Evolutionary conservation across 495 filamentous ascomycete genomes (phyloP), one percentile per base, ranked within the genome.

Genomic region (Annulohypoxylon nitens): DNA sequence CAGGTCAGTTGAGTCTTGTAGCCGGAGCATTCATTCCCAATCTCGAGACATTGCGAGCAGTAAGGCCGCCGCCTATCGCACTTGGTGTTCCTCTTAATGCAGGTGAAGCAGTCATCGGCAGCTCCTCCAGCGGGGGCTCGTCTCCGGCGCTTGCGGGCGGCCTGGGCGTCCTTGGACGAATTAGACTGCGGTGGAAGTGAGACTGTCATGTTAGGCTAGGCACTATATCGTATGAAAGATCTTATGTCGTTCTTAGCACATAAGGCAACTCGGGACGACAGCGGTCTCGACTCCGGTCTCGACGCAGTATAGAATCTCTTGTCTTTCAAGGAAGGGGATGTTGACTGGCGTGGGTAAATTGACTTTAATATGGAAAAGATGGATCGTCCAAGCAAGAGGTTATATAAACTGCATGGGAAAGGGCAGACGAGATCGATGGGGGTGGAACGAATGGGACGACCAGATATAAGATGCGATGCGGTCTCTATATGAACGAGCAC

Each of bases 1-100:
- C 96, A 99, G 39, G 96, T 99, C 83, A 99, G 88, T 54, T 94
- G 93, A 20, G 96, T 98, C 83, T 97, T 96, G 85, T 99, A 99
- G 69, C 96, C 96, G 48, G 93, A 94, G 84, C 96, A 99, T 79
- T 97, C 94, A 78, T 93, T 95, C 64, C 94, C 93, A 67, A 91
- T 84, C 63, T 97, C 94, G 57, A 99, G 87, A 81, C 96, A 99
- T 79, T 93, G 95, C 51, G 93, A 94, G 80, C 96, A 99, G 80
- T 98, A 99, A 12, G 96, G 96, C 71, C 96, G 88, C 78, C 93
- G 89, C 59, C 96, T 90, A 82, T 99, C 96, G 83, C 96, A 99
- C 79, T 93, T 92, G 60, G 89, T 86, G 58, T 90, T 90, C 72
- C 90, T 88, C 78, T 93, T 95, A 73, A 90, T 86, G 83, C 96